phyloP scores from a whole-genome alignment of 768 basidiomycete genomes.

The Russula lepida region DNA sequence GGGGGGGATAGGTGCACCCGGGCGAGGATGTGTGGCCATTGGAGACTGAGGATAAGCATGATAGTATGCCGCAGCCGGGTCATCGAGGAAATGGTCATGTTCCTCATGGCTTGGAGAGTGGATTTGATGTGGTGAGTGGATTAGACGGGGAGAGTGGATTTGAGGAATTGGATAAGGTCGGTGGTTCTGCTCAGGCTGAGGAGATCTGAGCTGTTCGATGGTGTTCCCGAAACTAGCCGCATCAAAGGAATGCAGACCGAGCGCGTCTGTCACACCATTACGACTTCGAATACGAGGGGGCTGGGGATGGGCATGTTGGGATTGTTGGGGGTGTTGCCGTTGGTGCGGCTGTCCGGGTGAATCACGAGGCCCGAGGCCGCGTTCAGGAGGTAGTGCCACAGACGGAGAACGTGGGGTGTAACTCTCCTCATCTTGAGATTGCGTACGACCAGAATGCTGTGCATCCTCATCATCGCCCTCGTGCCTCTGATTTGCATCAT shows the following conservation, averaged over 20 bases:
- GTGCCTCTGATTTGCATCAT: constrained; percentile 1
- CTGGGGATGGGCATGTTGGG: constrained; percentile 3
- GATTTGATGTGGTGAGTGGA: constrained; percentile 25
- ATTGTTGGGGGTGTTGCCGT: constrained; percentile 1
- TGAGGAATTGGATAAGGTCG: constrained; percentile 3
- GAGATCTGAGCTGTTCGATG: constrained; percentile 16
- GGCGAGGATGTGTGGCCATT: constrained; percentile 32
- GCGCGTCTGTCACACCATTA: constrained; percentile 18
- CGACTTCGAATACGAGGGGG: constrained; percentile 18
- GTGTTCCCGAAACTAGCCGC: constrained; percentile 11
- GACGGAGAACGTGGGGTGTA: constrained; percentile 21
- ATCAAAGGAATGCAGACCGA: constrained; percentile 19
- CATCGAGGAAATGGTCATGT: constrained; percentile 48
- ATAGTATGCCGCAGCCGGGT: constrained; percentile 50
- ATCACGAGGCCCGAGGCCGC: constrained; percentile 1
- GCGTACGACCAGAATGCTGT: constrained; percentile 11
- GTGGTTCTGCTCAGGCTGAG: constrained; percentile 2
- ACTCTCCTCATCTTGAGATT: constrained; percentile 21
- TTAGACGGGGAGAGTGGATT: not conserved
- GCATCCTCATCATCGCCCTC: constrained; percentile 8
- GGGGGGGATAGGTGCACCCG: constrained; percentile 70
- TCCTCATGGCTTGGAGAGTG: constrained; percentile 41
- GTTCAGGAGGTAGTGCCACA: constrained; percentile 11
- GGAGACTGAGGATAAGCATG: constrained; percentile 50
- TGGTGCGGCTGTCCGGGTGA: constrained; percentile 1